Conservation (phyloP, 2,329 filamentous ascomycete species). For the Rhytidhysteron rufulum region DNA sequence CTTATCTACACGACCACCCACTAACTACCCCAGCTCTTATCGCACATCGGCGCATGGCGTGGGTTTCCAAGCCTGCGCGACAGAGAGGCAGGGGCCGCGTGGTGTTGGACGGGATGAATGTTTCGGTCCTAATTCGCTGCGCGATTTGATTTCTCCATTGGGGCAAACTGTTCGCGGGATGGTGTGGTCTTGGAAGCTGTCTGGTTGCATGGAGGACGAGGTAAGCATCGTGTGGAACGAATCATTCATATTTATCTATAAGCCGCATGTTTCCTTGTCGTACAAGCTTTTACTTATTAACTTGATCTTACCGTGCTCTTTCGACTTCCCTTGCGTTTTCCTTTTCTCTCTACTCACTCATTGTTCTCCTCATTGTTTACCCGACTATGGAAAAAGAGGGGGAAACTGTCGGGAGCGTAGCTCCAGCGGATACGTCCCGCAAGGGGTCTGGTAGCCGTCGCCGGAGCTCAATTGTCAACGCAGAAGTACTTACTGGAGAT, state of each 20-base stretch:
- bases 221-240: background rate
- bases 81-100: background rate
- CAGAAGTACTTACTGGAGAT: slow-evolving; percentile 23
- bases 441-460: slow-evolving; percentile 8
- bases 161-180: background rate
- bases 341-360: background rate
- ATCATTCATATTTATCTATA: background rate
- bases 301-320: background rate
- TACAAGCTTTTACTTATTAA: background rate
- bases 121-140: background rate
- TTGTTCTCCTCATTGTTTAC: background rate
- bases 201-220: background rate
- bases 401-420: background rate
- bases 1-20: background rate
- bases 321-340: background rate
- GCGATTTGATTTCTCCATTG: background rate
- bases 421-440: background rate
- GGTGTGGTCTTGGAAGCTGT: background rate
- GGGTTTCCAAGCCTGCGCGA: background rate
- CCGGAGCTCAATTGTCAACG: slow-evolving; percentile 19
- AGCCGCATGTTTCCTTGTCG: background rate
- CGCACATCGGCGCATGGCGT: background rate
- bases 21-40: background rate
- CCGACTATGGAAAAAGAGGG: background rate
- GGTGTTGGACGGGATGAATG: background rate